A percentile compares a stretch with the other conserved stretches of the same genome.
These are phyloP conservation scores for Deakozyma indianensis DNA, from an alignment of 805 yeast species.

Conservation along the genomic window DNA sequence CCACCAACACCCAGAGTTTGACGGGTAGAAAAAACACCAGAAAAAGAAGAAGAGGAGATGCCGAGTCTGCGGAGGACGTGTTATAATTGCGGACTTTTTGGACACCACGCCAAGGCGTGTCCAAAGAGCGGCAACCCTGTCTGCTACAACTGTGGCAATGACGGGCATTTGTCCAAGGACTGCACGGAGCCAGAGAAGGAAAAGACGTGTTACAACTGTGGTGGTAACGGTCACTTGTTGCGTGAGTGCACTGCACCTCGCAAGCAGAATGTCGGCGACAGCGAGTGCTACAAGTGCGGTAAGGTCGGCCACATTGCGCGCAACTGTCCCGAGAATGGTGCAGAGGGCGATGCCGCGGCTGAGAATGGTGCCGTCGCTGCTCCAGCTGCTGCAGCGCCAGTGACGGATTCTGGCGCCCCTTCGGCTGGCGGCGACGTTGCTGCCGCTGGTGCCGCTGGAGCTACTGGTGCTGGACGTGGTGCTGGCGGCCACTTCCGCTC, in stretches of 20 bases:
- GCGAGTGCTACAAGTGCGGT: slow-evolving; percentile 86
- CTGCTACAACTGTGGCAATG: slow-evolving; percentile 24
- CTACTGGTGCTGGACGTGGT: background rate
- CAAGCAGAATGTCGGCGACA: background rate
- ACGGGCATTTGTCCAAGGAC: slow-evolving; percentile 77
- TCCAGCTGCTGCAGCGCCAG: slow-evolving; percentile 22
- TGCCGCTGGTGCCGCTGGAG: slow-evolving; percentile 28
- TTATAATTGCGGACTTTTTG: slow-evolving; percentile 11
- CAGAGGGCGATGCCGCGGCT: slow-evolving; percentile 28
- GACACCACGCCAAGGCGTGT: slow-evolving; percentile 21
- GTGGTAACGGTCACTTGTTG: slow-evolving; percentile 79
- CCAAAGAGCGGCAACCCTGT: slow-evolving; percentile 23
- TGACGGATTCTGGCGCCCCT: background rate
- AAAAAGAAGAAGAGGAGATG: slow-evolving; percentile 1
- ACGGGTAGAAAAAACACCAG: slow-evolving; percentile 9
- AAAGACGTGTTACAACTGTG: slow-evolving; percentile 90
- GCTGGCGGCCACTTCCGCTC: background rate
- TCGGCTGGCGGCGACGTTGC: slow-evolving; percentile 47
- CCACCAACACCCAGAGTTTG: slow-evolving; percentile 1
- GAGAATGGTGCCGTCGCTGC: slow-evolving; percentile 52
- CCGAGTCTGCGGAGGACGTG: slow-evolving; percentile 14
- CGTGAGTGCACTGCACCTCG: slow-evolving; percentile 44
- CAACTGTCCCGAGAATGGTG: slow-evolving; percentile 46
- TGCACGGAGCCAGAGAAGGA: slow-evolving; percentile 72
- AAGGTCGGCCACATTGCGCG: slow-evolving; percentile 81